Percentiles rank a stretch among this genome's conserved stretches.
Evolutionary conservation across 306 rosid species (phyloP).

Genomic region (Betula pendula): DNA sequence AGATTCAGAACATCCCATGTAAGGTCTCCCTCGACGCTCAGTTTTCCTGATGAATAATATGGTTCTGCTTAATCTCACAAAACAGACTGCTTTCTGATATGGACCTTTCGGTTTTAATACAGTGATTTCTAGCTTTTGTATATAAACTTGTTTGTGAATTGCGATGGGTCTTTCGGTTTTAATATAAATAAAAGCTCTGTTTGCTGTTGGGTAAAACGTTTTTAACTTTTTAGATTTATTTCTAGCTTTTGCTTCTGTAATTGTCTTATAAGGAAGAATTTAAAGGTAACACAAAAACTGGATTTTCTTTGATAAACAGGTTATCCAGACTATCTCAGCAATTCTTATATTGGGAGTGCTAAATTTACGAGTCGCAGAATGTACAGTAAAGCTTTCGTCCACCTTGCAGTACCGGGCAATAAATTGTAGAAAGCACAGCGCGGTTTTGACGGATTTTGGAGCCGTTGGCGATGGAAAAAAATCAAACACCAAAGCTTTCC

Average conservation of each 20-base stretch:
- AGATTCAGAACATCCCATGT: conserved; percentile 23
- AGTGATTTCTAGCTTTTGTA: too few species aligned
- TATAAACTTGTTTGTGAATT: too few species aligned
- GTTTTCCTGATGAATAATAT: too few species aligned
- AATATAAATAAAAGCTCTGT: not conserved
- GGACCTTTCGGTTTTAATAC: too few species aligned
- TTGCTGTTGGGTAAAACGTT: not conserved
- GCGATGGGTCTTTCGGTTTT: too few species aligned
- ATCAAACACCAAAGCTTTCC: conserved; percentile 64
- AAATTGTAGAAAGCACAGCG: conserved; percentile 65
- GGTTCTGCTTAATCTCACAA: not conserved
- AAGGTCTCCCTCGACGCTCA: not conserved
- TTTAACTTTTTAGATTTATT: too few species aligned
- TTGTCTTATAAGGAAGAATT: not conserved
- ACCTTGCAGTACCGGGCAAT: conserved; percentile 37
- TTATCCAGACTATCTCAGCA: conserved; percentile 3
- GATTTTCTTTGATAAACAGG: conserved; percentile 22
- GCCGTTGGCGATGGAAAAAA: conserved; percentile 83
- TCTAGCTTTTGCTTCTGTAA: not conserved
- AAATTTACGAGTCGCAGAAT: conserved; percentile 31
- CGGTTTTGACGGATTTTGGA: conserved; percentile 70
- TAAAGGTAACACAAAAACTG: not conserved
- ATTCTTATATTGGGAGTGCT: conserved; percentile 23
- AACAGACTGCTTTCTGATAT: too few species aligned
- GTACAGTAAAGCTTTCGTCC: conserved; percentile 3